These are phyloP conservation scores for Goffeauzyma gilvescens DNA, from an alignment of 768 basidiomycete genomes.

Conservation along the genomic window DNA sequence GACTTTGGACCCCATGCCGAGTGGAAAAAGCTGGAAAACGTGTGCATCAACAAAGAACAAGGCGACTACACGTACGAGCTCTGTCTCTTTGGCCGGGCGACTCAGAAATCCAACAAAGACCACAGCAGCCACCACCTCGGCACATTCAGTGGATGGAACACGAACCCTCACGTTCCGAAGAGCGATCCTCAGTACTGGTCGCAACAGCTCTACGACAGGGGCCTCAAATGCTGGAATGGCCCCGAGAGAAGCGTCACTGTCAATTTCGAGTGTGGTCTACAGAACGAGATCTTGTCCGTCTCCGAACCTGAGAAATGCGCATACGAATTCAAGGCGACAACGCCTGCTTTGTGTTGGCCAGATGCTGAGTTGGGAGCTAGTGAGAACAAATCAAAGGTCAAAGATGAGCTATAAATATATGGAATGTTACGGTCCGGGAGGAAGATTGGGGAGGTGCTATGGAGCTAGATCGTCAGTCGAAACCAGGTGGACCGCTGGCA, in stretches of 20 bases:
- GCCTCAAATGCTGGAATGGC: constrained; percentile 90
- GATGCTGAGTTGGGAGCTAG: neutral
- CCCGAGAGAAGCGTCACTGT: constrained; percentile 70
- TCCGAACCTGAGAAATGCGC: constrained; percentile 91
- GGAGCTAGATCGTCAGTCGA: no score
- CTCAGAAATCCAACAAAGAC: constrained; percentile 69
- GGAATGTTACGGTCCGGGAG: constrained; percentile 1
- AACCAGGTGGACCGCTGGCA: no score
- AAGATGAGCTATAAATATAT: constrained; percentile 1
- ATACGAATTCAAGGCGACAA: constrained; percentile 68
- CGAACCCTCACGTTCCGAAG: constrained; percentile 36
- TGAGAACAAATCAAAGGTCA: neutral
- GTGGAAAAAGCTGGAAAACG: constrained; percentile 83
- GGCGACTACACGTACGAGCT: constrained; percentile 94
- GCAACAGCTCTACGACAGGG: constrained; percentile 53
- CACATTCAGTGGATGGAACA: constrained; percentile 60
- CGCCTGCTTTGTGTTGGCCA: constrained; percentile 55
- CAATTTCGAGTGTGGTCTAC: constrained; percentile 60
- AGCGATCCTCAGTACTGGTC: constrained; percentile 54
- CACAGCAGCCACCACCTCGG: constrained; percentile 61
- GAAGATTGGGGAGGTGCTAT: no score
- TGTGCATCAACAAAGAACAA: constrained; percentile 57
- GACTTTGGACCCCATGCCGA: constrained; percentile 61
- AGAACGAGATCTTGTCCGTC: constrained; percentile 59
- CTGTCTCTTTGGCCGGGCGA: constrained; percentile 73